Conservation (phyloP, 225 moss, liverwort and hornwort species). For the Lunularia cruciata region DNA sequence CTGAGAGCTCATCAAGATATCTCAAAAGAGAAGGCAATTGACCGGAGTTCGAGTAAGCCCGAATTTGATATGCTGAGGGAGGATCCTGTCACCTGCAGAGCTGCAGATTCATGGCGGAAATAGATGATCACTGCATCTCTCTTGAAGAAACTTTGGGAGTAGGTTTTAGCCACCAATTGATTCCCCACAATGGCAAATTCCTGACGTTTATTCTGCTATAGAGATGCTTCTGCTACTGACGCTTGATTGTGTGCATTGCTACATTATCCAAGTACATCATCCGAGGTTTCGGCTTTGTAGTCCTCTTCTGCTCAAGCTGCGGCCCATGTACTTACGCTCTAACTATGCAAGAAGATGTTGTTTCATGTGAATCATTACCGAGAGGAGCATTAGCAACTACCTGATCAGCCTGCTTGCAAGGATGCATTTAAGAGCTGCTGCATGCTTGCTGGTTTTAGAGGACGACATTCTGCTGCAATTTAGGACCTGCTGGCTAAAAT, state of each 20-base stretch:
- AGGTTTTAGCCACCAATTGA: no score
- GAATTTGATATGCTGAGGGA: no score
- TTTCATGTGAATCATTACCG: background rate
- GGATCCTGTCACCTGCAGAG: no score
- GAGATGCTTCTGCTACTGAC: background rate
- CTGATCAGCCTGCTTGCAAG: background rate
- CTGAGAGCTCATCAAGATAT: no score
- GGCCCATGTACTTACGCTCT: background rate
- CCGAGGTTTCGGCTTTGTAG: no score
- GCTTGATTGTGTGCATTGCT: background rate
- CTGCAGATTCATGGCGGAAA: no score
- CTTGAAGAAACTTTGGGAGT: no score
- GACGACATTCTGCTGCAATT: background rate
- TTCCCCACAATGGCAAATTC: no score
- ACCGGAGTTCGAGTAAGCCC: no score
- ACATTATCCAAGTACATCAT: background rate
- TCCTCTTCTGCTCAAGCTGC: background rate
- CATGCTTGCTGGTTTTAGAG: background rate
- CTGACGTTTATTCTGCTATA: background rate
- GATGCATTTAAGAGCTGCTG: background rate
- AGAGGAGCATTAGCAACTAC: constrained; percentile 6
- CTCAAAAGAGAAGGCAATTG: no score
- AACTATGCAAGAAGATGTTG: background rate
- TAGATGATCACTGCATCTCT: no score
- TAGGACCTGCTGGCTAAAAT: background rate